Evolutionary conservation across 2,329 filamentous ascomycete species (phyloP).

Genomic region (Epichloe sylvatica): DNA sequence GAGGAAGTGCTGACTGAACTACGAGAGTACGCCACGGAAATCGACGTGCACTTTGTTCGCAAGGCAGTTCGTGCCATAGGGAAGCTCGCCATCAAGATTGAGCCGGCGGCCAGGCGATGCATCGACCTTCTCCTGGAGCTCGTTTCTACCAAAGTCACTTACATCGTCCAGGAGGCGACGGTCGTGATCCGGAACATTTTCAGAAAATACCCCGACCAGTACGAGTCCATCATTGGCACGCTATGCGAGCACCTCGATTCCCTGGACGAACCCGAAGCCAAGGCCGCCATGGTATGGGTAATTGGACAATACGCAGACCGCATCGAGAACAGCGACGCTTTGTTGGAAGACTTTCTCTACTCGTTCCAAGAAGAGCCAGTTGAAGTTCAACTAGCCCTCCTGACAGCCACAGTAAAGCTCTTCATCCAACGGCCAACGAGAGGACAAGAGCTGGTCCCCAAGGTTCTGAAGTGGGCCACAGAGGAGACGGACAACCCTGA

Average conservation of each 20-base stretch:
- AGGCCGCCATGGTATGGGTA: slow-evolving; percentile 98
- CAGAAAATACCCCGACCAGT: slow-evolving; percentile 96
- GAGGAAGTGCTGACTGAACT: slow-evolving; percentile 87
- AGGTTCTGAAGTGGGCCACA: slow-evolving; percentile 94
- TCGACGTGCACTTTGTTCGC: slow-evolving; percentile 95
- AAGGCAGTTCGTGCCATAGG: slow-evolving; percentile 96
- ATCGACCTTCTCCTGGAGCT: slow-evolving; percentile 87
- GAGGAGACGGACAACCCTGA: slow-evolving; percentile 99
- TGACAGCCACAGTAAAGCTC: slow-evolving; percentile 93
- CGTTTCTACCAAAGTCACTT: slow-evolving; percentile 94
- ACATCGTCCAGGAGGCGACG: slow-evolving; percentile 97
- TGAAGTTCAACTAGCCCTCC: slow-evolving; percentile 84
- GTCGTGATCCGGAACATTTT: slow-evolving; percentile 99
- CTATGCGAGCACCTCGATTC: slow-evolving; percentile 94
- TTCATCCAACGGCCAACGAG: slow-evolving; percentile 96
- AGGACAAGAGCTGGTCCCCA: slow-evolving; percentile 82
- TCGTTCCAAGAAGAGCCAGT: slow-evolving; percentile 89
- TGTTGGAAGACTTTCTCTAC: slow-evolving; percentile 90
- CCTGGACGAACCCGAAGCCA: slow-evolving; percentile 91
- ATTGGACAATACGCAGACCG: slow-evolving; percentile 96
- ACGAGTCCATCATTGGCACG: slow-evolving; percentile 92
- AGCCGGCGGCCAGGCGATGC: slow-evolving; percentile 77
- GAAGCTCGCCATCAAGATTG: slow-evolving; percentile 97
- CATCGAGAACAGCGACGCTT: slow-evolving; percentile 88
- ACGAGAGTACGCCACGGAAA: slow-evolving; percentile 93